Percentiles rank a stretch among this genome's conserved stretches.
Conservation (phyloP, 2,329 filamentous ascomycete genomes). For the Paecilomyces niveus region DNA sequence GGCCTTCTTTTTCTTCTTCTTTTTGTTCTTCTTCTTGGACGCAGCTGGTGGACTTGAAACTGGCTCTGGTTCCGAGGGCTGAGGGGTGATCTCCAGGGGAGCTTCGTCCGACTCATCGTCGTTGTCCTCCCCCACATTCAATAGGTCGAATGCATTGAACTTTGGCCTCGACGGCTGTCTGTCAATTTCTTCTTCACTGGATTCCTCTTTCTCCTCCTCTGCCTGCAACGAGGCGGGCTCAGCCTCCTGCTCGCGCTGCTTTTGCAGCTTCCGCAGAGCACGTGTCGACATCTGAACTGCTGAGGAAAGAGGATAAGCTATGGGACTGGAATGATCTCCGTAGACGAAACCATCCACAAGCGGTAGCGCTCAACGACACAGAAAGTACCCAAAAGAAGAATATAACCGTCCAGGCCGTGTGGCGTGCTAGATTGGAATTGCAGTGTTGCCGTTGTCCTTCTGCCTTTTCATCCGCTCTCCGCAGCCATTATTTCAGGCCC, state of each 20-base stretch:
- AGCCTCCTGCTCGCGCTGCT: slow-evolving; percentile 53
- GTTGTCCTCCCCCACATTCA: slow-evolving; percentile 39
- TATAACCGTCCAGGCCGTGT: neutral
- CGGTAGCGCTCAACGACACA: neutral
- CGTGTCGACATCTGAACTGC: slow-evolving; percentile 54
- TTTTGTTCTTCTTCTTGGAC: slow-evolving; percentile 55
- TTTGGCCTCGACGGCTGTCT: slow-evolving; percentile 32
- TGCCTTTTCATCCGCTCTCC: neutral
- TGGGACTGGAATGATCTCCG: neutral
- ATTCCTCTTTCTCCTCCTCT: slow-evolving; percentile 30
- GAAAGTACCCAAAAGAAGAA: neutral
- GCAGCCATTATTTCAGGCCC: neutral
- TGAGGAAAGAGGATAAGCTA: neutral
- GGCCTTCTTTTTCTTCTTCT: slow-evolving; percentile 40
- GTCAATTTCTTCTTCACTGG: slow-evolving; percentile 33
- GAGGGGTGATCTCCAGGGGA: slow-evolving; percentile 8
- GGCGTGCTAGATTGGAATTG: neutral
- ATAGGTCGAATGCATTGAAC: slow-evolving; percentile 48
- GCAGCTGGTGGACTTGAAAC: slow-evolving; percentile 13
- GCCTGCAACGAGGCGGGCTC: slow-evolving; percentile 35
- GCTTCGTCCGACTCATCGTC: slow-evolving; percentile 25
- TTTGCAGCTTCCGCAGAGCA: slow-evolving; percentile 58
- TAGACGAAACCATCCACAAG: neutral
- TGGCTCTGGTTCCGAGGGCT: slow-evolving; percentile 12
- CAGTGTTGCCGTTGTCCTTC: neutral